These are phyloP conservation scores for Cantharellus cinnabarinus DNA, from an alignment of 768 basidiomycete genomes.

Conservation along the genomic window DNA sequence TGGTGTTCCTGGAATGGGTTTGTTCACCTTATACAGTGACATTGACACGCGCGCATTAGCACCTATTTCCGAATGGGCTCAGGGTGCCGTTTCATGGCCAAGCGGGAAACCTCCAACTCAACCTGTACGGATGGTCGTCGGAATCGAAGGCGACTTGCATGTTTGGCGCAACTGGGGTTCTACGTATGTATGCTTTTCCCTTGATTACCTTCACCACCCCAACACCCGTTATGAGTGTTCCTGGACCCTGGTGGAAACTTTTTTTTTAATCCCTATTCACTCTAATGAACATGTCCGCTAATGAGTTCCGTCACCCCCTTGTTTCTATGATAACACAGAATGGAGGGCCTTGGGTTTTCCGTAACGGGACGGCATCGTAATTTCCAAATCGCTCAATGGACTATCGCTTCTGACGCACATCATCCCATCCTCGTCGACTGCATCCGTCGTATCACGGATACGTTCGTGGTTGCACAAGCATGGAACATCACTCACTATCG, in stretches of 20 bases:
- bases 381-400: constrained; percentile 27
- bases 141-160: neutral
- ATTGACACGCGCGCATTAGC: constrained; percentile 18
- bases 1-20: neutral
- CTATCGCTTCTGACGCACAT: constrained; percentile 18
- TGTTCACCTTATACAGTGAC: constrained; percentile 10
- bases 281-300: too few species aligned
- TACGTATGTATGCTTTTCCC: neutral
- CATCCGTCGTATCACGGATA: constrained; percentile 18
- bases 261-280: constrained; percentile 13
- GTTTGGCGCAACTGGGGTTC: neutral
- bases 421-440: constrained; percentile 24
- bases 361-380: constrained; percentile 10
- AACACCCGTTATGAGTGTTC: neutral
- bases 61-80: constrained; percentile 16
- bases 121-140: neutral
- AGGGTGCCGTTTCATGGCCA: neutral
- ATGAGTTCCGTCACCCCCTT: neutral
- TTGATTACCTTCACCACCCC: neutral
- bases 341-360: neutral
- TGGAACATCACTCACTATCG: neutral
- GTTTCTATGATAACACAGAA: neutral
- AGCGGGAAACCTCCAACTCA: neutral
- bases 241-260: constrained; percentile 19
- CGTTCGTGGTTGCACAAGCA: neutral